A percentile compares a stretch with the other conserved stretches of the same genome.
Evolutionary conservation across 1,284 basidiomycete species (phyloP).

Genomic region (Sporisorium graminicola): DNA sequence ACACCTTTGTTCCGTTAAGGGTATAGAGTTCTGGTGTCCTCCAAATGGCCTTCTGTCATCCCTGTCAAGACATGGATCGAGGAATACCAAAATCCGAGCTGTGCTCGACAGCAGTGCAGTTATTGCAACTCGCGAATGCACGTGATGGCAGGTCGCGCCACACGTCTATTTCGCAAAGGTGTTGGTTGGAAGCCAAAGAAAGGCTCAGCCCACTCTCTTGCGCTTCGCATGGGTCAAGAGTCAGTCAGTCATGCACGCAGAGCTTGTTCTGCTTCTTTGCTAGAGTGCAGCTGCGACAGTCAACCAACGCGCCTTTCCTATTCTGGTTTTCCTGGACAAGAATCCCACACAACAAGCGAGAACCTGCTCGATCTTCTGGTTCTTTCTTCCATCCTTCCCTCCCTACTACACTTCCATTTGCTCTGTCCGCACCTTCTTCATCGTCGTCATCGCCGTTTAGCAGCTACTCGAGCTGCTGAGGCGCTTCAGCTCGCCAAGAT

Average conservation of each 20-base stretch:
- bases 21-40: too few relatives aligned
- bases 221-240: slow-evolving; percentile 5
- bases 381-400: slow-evolving; percentile 8
- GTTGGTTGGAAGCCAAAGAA: too few relatives aligned
- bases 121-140: too few relatives aligned
- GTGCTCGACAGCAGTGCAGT: too few relatives aligned
- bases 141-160: slow-evolving; percentile 34
- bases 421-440: background rate
- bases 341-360: slow-evolving; percentile 18
- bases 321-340: slow-evolving; percentile 9
- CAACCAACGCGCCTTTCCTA: slow-evolving; percentile 24
- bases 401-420: background rate
- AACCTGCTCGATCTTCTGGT: slow-evolving; percentile 2
- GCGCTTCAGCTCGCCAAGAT: slow-evolving; percentile 19
- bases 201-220: too few relatives aligned
- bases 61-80: too few relatives aligned
- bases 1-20: too few relatives aligned
- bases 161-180: slow-evolving; percentile 20
- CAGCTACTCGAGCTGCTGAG: background rate
- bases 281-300: background rate
- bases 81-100: too few relatives aligned
- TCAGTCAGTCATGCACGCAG: slow-evolving; percentile 17
- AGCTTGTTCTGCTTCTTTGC: slow-evolving; percentile 29
- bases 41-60: too few relatives aligned
- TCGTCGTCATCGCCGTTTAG: background rate